phyloP scores from a whole-genome alignment of 768 basidiomycete genomes.

The Leucocoprinus sp. region DNA sequence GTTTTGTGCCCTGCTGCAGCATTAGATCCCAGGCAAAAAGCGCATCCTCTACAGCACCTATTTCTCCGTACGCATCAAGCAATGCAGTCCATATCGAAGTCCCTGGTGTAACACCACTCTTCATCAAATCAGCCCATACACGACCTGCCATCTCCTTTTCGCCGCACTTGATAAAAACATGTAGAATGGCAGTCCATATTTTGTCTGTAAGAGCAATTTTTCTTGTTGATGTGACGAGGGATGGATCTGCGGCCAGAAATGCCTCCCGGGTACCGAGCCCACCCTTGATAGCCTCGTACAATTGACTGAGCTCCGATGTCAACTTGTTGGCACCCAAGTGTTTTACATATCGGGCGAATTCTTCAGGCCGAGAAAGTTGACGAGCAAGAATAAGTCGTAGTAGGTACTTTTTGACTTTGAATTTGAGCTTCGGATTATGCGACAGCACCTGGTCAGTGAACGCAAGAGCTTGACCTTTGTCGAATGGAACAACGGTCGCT shows the following conservation, averaged over 20 bases:
- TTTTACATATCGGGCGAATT: constrained; percentile 41
- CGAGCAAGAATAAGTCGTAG: constrained; percentile 42
- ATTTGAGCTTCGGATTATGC: constrained; percentile 25
- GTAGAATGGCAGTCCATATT: constrained; percentile 59
- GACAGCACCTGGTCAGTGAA: constrained; percentile 17
- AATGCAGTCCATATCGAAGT: constrained; percentile 64
- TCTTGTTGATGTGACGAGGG: constrained; percentile 27
- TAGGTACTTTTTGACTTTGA: constrained; percentile 37
- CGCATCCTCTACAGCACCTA: constrained; percentile 44
- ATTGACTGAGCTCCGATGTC: constrained; percentile 26
- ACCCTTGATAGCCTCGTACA: constrained; percentile 44
- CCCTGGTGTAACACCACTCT: constrained; percentile 40
- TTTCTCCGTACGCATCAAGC: constrained; percentile 51
- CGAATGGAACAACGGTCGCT: constrained; percentile 27
- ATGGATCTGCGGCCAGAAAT: constrained; percentile 42
- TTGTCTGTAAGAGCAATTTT: constrained; percentile 46
- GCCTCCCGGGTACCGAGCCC: constrained; percentile 44
- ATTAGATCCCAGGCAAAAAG: constrained; percentile 59
- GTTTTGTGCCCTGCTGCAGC: constrained; percentile 43
- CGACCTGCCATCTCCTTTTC: constrained; percentile 48
- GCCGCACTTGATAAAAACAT: constrained; percentile 50
- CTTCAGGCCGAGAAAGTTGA: constrained; percentile 40
- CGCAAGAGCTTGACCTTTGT: neutral
- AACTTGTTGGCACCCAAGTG: constrained; percentile 33
- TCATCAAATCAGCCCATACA: constrained; percentile 62